Evolutionary conservation across 2,329 filamentous ascomycete genomes (phyloP).

Genomic region (Fusarium verticillioides): DNA sequence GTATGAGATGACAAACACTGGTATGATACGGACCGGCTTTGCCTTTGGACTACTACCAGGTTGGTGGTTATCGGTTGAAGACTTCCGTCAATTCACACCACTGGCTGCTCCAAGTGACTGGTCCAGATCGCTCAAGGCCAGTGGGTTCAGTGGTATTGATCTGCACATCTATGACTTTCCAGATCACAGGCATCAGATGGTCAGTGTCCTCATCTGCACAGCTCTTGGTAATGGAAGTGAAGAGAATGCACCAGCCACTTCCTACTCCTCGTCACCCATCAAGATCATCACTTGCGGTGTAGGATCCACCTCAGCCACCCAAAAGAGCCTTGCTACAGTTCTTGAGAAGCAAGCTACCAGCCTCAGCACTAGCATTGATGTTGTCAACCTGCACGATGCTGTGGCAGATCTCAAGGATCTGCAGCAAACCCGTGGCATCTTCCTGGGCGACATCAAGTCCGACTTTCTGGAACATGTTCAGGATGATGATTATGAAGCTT

Average conservation of each 20-base stretch:
- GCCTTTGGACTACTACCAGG: neutral
- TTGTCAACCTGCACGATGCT: neutral
- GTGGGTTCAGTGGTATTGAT: constrained; percentile 5
- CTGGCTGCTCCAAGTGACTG: constrained; percentile 2
- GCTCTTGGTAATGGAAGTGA: neutral
- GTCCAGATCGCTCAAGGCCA: neutral
- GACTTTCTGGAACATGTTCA: neutral
- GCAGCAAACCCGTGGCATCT: neutral
- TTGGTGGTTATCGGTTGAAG: constrained; percentile 6
- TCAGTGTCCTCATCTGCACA: constrained; percentile 6
- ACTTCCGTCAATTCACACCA: neutral
- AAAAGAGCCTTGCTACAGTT: neutral
- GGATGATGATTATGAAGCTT: neutral
- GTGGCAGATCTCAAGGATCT: neutral
- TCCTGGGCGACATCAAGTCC: neutral
- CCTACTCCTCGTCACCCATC: neutral
- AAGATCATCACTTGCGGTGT: neutral
- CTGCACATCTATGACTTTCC: constrained; percentile 8
- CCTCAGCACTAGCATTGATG: neutral
- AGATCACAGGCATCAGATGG: neutral
- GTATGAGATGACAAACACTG: constrained; percentile 8
- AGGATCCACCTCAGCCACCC: neutral
- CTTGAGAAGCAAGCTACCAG: neutral
- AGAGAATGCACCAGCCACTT: neutral
- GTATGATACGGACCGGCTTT: neutral